These are phyloP conservation scores for Solanum medicagineum DNA, from an alignment of 257 asterid genomes.

Conservation along the genomic window DNA sequence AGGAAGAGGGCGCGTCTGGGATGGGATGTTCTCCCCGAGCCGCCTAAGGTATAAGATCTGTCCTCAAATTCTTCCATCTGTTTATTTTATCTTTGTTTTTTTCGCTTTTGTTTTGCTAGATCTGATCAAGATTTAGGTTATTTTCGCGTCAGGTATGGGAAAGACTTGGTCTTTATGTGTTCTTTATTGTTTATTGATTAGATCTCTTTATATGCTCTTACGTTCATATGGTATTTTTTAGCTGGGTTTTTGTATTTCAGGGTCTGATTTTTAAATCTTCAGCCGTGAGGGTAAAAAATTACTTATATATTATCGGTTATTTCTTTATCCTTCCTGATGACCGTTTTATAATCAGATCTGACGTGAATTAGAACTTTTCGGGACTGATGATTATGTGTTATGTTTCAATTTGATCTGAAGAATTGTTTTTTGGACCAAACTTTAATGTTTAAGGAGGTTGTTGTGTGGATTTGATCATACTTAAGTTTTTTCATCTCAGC, in stretches of 20 bases:
- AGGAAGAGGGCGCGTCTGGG: constrained; percentile 79
- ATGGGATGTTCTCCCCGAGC: constrained; percentile 80
- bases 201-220: neutral
- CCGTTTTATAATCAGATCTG: neutral
- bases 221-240: neutral
- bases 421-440: neutral
- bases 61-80: neutral
- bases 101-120: constrained; percentile 27
- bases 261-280: neutral
- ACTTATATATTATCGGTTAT: neutral
- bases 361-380: neutral
- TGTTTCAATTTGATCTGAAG: neutral
- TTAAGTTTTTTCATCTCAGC: neutral
- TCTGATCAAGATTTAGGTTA: constrained; percentile 21
- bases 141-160: constrained; percentile 27
- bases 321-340: neutral
- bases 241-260: neutral
- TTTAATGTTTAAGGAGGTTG: neutral
- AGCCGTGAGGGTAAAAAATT: neutral
- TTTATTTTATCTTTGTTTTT: neutral
- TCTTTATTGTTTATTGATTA: neutral
- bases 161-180: neutral
- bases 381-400: neutral
- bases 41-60: constrained; percentile 45
- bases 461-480: neutral